Evolutionary conservation across 257 asterid species (phyloP).

Genomic region (Jaltomata sinuosa): DNA sequence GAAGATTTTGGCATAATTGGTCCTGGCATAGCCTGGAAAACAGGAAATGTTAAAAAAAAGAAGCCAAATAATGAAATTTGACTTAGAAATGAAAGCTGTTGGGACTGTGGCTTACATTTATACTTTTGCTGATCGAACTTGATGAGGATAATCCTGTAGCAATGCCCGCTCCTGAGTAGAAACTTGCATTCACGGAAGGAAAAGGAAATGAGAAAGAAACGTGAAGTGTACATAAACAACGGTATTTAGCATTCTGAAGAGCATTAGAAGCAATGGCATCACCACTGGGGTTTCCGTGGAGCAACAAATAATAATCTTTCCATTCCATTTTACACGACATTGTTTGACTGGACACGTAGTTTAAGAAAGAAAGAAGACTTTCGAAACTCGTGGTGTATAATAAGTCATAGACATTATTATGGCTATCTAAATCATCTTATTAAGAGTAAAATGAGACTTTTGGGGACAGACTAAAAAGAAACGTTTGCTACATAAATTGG

Average conservation of each 20-base stretch:
- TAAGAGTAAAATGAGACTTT: no score
- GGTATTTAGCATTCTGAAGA: background rate
- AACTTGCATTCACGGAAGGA: background rate
- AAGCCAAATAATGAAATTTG: background rate
- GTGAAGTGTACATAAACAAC: background rate
- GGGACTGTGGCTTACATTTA: background rate
- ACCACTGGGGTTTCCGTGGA: background rate
- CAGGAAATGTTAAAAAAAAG: background rate
- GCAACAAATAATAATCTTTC: background rate
- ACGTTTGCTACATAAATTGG: background rate
- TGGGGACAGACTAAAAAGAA: background rate
- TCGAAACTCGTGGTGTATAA: background rate
- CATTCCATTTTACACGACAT: background rate
- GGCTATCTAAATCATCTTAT: no score
- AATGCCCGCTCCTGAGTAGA: background rate
- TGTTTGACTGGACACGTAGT: background rate
- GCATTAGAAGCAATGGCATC: background rate
- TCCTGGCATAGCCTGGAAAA: background rate
- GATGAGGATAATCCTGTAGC: background rate
- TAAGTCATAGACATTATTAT: no score
- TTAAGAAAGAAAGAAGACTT: background rate
- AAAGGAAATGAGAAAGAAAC: background rate
- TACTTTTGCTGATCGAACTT: background rate
- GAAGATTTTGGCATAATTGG: background rate
- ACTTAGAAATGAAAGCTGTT: background rate